Evolutionary conservation across 805 yeast genomes (phyloP).

Genomic region (Yamadazyma kitorensis): DNA sequence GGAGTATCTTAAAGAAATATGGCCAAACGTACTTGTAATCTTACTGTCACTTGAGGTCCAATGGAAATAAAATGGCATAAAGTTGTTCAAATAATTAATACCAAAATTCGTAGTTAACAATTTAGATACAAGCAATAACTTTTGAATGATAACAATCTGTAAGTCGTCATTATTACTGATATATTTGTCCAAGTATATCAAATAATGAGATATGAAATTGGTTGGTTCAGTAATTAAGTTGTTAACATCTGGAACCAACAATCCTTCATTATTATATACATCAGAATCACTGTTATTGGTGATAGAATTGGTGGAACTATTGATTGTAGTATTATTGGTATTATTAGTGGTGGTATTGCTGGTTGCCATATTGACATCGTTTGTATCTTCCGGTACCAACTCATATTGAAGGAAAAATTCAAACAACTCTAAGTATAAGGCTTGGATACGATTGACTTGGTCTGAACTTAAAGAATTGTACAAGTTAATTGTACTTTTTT

Average conservation of each 20-base stretch:
- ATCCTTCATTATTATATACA: constrained; percentile 12
- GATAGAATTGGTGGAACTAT: not conserved
- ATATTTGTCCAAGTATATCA: constrained; percentile 34
- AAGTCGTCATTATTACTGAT: constrained; percentile 21
- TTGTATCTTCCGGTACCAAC: constrained; percentile 12
- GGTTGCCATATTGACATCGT: not conserved
- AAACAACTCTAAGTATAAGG: constrained; percentile 38
- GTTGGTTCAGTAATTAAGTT: constrained; percentile 40
- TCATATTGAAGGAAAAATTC: constrained; percentile 33
- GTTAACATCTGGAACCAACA: constrained; percentile 38
- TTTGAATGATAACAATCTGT: constrained; percentile 21
- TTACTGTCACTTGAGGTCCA: constrained; percentile 30
- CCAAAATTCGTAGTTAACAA: constrained; percentile 37
- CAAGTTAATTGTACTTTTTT: constrained; percentile 17
- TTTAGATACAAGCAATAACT: constrained; percentile 20
- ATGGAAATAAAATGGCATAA: constrained; percentile 43
- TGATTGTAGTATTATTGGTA: not conserved
- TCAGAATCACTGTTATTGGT: too few relatives aligned
- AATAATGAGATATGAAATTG: constrained; percentile 39
- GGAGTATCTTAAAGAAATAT: constrained; percentile 23
- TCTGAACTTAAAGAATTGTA: constrained; percentile 17
- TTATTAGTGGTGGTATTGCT: too few relatives aligned
- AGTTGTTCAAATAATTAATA: constrained; percentile 44
- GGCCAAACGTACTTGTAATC: constrained; percentile 30
- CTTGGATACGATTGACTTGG: constrained; percentile 33